A percentile compares a stretch with the other conserved stretches of the same genome.
Evolutionary conservation across 352 stramenopile species (phyloP).

Genomic region (Globisporangium okanoganense): DNA sequence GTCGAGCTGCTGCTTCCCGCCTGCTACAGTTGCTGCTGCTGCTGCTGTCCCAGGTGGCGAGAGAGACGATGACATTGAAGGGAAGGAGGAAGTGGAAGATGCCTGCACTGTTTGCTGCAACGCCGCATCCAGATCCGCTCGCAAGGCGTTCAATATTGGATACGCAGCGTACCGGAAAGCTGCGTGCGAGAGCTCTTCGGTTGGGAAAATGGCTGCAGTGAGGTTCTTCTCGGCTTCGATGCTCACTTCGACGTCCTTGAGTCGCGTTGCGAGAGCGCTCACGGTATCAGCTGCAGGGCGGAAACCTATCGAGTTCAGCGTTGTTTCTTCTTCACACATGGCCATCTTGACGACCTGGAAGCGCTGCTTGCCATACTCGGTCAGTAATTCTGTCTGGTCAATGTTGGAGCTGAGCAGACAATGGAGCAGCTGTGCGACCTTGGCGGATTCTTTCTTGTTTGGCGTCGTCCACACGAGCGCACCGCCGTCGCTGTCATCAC

Average conservation of each 20-base stretch:
- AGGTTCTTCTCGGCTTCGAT: constrained; percentile 60
- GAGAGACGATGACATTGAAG: background rate
- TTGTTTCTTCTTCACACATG: constrained; percentile 26
- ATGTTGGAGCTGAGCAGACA: constrained; percentile 57
- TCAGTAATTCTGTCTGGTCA: constrained; percentile 45
- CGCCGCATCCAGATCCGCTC: constrained; percentile 32
- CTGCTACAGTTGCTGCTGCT: background rate
- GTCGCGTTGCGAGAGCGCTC: constrained; percentile 26
- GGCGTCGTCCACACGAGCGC: constrained; percentile 39
- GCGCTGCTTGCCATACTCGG: constrained; percentile 66
- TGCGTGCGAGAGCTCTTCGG: constrained; percentile 56
- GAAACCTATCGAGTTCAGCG: constrained; percentile 32
- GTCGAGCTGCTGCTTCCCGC: constrained; percentile 21
- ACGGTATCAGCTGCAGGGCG: constrained; percentile 23
- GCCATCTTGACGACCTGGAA: constrained; percentile 62
- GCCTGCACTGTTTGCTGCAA: constrained; percentile 11
- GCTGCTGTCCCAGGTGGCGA: constrained; percentile 1
- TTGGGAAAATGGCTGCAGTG: constrained; percentile 43
- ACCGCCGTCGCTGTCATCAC: constrained; percentile 13
- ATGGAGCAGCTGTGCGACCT: constrained; percentile 52
- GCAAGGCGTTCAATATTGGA: constrained; percentile 56
- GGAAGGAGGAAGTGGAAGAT: background rate
- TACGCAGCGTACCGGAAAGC: constrained; percentile 52
- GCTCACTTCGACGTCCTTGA: constrained; percentile 51
- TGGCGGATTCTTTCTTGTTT: constrained; percentile 48